Conservation (phyloP, 116 monocot genomes). For the Trichopus zeylanicus region DNA sequence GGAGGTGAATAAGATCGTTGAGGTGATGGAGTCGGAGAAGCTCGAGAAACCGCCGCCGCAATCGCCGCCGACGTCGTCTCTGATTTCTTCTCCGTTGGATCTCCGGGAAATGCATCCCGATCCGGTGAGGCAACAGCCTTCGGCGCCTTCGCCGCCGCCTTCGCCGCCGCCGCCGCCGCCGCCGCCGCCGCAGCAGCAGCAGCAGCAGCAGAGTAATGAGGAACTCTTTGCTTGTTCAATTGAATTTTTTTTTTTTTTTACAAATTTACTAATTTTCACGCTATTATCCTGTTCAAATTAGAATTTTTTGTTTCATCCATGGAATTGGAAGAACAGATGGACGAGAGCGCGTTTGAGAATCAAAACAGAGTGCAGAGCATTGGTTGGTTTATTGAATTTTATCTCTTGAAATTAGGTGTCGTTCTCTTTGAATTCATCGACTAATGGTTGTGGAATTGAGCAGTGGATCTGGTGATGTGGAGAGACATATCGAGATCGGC, state of each 20-base stretch:
- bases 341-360: slow-evolving; percentile 10
- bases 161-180: background rate
- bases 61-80: too few relatives aligned
- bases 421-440: background rate
- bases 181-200: background rate
- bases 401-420: background rate
- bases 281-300: background rate
- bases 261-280: background rate
- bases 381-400: slow-evolving; percentile 31
- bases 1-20: slow-evolving; percentile 18
- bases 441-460: background rate
- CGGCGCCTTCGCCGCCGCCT: background rate
- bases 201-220: background rate
- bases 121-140: slow-evolving; percentile 9
- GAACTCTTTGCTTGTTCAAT: background rate
- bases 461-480: slow-evolving; percentile 99
- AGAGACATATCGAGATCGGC: slow-evolving; percentile 80
- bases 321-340: slow-evolving; percentile 17
- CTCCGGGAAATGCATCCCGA: slow-evolving; percentile 6
- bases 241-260: background rate
- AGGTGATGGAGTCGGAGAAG: slow-evolving; percentile 10
- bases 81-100: too few relatives aligned
- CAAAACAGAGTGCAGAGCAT: slow-evolving; percentile 52
- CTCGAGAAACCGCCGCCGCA: background rate
- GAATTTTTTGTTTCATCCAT: slow-evolving; percentile 4